phyloP scores from a whole-genome alignment of 2,329 filamentous ascomycete genomes.

The Uncinocarpus reesii region DNA sequence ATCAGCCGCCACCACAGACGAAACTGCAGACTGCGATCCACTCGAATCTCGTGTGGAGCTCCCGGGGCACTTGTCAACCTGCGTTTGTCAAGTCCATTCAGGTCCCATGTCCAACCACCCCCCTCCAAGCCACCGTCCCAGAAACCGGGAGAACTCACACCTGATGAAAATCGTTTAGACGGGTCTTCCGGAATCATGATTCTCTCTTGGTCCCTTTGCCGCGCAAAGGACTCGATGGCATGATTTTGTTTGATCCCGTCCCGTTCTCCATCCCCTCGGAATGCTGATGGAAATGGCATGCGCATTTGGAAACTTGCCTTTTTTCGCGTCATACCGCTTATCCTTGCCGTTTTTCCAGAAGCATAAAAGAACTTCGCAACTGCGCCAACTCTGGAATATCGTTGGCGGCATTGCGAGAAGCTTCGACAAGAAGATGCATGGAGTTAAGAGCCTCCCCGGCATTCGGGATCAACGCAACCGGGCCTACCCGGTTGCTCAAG shows the following conservation, averaged over 20 bases:
- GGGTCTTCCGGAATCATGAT: no score
- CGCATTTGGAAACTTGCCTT: neutral
- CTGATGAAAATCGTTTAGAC: conserved; percentile 1
- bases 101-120: conserved; percentile 5
- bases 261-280: neutral
- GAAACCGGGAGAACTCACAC: conserved; percentile 7
- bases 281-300: neutral
- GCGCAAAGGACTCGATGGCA: no score
- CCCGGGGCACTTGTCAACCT: neutral
- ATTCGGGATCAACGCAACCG: no score
- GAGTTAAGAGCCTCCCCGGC: no score
- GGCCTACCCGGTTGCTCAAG: no score
- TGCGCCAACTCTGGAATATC: neutral
- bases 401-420: neutral
- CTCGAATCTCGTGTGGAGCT: conserved; percentile 1
- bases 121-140: conserved; percentile 4
- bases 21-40: conserved; percentile 5
- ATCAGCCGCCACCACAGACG: neutral
- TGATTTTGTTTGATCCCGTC: neutral
- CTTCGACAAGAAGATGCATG: no score
- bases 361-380: neutral
- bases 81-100: conserved; percentile 2
- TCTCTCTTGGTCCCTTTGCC: no score
- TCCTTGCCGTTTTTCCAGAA: conserved; percentile 7
- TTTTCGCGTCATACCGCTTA: conserved; percentile 1